phyloP scores from a whole-genome alignment of 208 protist genomes.

The Acanthamoeba triangularis region DNA sequence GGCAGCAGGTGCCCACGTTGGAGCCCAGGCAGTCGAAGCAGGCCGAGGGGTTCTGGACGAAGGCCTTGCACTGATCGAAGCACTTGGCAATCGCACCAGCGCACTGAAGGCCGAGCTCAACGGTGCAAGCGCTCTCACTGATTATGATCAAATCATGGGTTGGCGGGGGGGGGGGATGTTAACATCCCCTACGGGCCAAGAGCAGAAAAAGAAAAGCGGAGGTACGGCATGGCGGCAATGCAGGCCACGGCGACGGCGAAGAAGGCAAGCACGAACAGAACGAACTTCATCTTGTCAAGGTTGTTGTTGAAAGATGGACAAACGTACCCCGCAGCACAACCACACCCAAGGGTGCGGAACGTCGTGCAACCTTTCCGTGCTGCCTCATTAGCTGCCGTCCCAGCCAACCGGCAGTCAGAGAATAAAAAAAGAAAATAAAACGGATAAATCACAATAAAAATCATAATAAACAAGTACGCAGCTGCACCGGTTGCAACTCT shows the following conservation, averaged over 20 bases:
- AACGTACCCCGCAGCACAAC: too few relatives aligned
- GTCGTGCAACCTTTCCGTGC: too few relatives aligned
- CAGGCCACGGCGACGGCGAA: constrained; percentile 3
- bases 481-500: too few relatives aligned
- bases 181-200: background rate
- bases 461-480: too few relatives aligned
- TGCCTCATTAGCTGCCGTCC: too few relatives aligned
- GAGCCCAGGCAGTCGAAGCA: constrained; percentile 32
- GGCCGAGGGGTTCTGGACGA: constrained; percentile 21
- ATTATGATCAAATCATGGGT: too few relatives aligned
- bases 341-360: too few relatives aligned
- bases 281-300: background rate
- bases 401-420: too few relatives aligned
- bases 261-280: background rate
- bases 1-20: constrained; percentile 40
- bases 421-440: too few relatives aligned
- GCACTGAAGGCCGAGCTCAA: constrained; percentile 39
- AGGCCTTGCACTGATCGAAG: constrained; percentile 21
- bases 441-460: too few relatives aligned
- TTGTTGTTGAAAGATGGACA: too few relatives aligned
- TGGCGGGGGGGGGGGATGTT: background rate
- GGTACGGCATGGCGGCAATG: background rate
- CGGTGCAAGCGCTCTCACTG: background rate
- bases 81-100: constrained; percentile 37
- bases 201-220: background rate